Evolutionary conservation across 208 protist genomes (phyloP).

Genomic region (Trichomonas vaginalis): DNA sequence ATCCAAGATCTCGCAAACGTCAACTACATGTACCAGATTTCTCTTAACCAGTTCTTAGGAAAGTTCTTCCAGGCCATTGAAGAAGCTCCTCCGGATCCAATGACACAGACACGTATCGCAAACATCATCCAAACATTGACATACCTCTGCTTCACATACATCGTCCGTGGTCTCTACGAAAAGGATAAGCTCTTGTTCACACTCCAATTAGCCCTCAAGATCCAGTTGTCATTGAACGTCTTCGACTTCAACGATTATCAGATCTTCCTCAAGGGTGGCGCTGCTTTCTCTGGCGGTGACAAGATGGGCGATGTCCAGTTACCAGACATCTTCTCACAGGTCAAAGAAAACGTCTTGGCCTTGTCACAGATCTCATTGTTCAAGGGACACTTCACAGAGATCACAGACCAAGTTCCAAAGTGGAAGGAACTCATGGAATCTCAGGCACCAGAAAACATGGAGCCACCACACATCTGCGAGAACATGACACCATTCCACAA

Average conservation of each 20-base stretch:
- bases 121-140: slow-evolving; percentile 82
- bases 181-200: slow-evolving; percentile 86
- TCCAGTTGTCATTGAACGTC: slow-evolving; percentile 36
- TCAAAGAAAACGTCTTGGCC: not conserved
- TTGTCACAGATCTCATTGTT: not conserved
- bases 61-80: slow-evolving; percentile 78
- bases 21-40: slow-evolving; percentile 92
- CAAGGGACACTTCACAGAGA: not conserved
- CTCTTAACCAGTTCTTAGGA: slow-evolving; percentile 79
- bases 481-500: slow-evolving; percentile 25
- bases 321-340: not conserved
- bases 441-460: not conserved
- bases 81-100: slow-evolving; percentile 49
- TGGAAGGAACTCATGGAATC: not conserved
- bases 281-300: slow-evolving; percentile 49
- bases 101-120: slow-evolving; percentile 71
- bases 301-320: not conserved
- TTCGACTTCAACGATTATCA: slow-evolving; percentile 31
- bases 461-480: not conserved
- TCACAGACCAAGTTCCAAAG: not conserved
- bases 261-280: slow-evolving; percentile 71
- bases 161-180: slow-evolving; percentile 82
- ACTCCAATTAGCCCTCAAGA: slow-evolving; percentile 80
- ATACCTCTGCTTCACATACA: slow-evolving; percentile 70
- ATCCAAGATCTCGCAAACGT: slow-evolving; percentile 86